Percentiles rank a stretch among this genome's conserved stretches.
Evolutionary conservation across 208 protist species (phyloP).

Genomic region (Crithidia expoeki): DNA sequence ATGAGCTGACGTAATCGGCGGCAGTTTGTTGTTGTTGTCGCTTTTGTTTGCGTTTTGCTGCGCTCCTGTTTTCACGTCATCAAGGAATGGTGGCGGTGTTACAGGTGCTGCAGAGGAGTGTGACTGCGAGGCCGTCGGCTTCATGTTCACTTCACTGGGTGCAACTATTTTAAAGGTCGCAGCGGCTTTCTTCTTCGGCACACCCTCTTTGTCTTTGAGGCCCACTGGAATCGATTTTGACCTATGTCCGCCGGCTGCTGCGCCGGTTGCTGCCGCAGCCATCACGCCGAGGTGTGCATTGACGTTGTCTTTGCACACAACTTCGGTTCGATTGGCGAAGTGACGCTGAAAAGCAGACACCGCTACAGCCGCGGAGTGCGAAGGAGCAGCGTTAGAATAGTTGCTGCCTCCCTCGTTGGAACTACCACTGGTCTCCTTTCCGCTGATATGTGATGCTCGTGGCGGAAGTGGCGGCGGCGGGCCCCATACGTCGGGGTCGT

Average conservation of each 20-base stretch:
- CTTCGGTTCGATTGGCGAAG: slow-evolving; percentile 62
- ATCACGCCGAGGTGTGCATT: slow-evolving; percentile 43
- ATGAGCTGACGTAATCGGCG: background rate
- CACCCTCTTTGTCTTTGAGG: background rate
- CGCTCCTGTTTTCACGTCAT: background rate
- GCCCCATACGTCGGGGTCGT: slow-evolving; percentile 76
- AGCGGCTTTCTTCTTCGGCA: background rate
- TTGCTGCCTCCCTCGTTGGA: background rate
- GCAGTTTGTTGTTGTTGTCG: background rate
- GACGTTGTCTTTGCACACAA: slow-evolving; percentile 60
- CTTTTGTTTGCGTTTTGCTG: background rate
- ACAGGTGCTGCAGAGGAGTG: background rate
- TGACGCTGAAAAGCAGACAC: slow-evolving; percentile 58
- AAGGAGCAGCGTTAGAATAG: background rate
- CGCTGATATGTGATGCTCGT: background rate
- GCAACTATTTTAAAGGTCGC: background rate
- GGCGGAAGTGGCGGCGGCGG: slow-evolving; percentile 44
- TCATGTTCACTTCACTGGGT: background rate
- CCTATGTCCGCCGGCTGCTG: no score
- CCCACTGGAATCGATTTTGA: no score
- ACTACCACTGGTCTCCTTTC: background rate
- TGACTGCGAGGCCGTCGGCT: background rate
- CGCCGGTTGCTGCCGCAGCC: background rate
- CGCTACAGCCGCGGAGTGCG: background rate
- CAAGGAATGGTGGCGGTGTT: background rate